Evolutionary conservation across 805 yeast species (phyloP).

Genomic region (Priceomyces haplophilus): DNA sequence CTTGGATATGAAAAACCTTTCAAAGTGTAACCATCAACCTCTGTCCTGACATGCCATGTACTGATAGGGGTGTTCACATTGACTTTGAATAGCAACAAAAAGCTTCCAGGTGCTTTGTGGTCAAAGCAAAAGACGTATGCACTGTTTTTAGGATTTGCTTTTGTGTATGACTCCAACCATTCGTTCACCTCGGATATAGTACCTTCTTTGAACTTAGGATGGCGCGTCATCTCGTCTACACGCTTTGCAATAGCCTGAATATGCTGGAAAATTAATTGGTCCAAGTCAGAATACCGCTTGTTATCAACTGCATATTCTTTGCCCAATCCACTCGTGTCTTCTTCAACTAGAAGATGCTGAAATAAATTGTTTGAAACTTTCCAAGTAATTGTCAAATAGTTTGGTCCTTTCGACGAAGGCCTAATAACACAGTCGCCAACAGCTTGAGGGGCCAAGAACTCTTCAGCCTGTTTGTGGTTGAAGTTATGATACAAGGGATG

Average conservation of each 20-base stretch:
- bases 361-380: slow-evolving; percentile 86
- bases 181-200: slow-evolving; percentile 74
- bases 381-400: slow-evolving; percentile 93
- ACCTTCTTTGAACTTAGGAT: slow-evolving; percentile 87
- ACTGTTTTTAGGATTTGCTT: slow-evolving; percentile 86
- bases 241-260: slow-evolving; percentile 78
- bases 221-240: slow-evolving; percentile 77
- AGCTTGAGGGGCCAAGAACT: slow-evolving; percentile 78
- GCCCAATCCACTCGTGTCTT: slow-evolving; percentile 65
- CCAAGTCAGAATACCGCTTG: slow-evolving; percentile 77
- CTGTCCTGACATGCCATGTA: slow-evolving; percentile 89
- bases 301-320: slow-evolving; percentile 62
- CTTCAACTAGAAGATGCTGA: slow-evolving; percentile 87
- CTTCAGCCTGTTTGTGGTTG: slow-evolving; percentile 87
- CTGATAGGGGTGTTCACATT: slow-evolving; percentile 63
- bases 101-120: slow-evolving; percentile 92
- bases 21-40: slow-evolving; percentile 80
- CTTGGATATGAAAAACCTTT: slow-evolving; percentile 84
- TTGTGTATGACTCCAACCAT: slow-evolving; percentile 85
- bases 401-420: slow-evolving; percentile 87
- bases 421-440: slow-evolving; percentile 93
- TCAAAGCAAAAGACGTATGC: slow-evolving; percentile 90
- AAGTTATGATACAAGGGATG: slow-evolving; percentile 89
- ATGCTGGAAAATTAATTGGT: slow-evolving; percentile 86
- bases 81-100: slow-evolving; percentile 80